These are phyloP conservation scores for Acacia melanoxylon DNA, from an alignment of 306 rosid genomes.

Conservation along the genomic window DNA sequence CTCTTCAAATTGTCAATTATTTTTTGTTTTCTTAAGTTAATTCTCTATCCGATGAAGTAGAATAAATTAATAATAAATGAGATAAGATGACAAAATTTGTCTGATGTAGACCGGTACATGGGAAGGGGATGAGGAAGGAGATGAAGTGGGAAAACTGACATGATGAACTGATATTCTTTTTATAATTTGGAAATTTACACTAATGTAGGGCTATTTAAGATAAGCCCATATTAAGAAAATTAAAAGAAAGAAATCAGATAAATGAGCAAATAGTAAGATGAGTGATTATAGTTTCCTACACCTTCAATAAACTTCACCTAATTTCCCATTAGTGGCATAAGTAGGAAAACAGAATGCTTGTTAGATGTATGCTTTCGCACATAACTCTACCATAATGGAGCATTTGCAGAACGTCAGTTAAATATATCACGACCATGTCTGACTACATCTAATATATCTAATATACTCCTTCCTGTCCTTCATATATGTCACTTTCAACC, in stretches of 20 bases:
- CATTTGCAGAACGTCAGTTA: not conserved
- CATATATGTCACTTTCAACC: not conserved
- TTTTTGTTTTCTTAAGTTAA: constrained; percentile 13
- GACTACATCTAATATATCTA: constrained; percentile 1
- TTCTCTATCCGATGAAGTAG: constrained; percentile 5
- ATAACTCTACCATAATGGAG: constrained; percentile 2
- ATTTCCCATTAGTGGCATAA: constrained; percentile 1
- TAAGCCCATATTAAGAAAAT: not conserved
- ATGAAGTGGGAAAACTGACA: not conserved
- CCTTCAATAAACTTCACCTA: not conserved
- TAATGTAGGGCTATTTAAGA: not conserved
- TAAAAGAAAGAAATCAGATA: not conserved
- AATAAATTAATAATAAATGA: constrained; percentile 8
- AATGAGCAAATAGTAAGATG: not conserved
- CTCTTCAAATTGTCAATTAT: constrained; percentile 12
- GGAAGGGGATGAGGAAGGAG: not conserved
- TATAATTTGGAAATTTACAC: not conserved
- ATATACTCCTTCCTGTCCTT: not conserved
- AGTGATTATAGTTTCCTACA: not conserved
- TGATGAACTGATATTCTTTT: not conserved
- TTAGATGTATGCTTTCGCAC: not conserved
- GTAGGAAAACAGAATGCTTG: constrained; percentile 9
- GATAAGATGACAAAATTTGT: not conserved
- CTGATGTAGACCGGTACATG: not conserved
- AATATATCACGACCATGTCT: constrained; percentile 8